Evolutionary conservation across 1,284 basidiomycete species (phyloP), one percentile per base, ranked within the genome.

Genomic region (Moniliella sp.): DNA sequence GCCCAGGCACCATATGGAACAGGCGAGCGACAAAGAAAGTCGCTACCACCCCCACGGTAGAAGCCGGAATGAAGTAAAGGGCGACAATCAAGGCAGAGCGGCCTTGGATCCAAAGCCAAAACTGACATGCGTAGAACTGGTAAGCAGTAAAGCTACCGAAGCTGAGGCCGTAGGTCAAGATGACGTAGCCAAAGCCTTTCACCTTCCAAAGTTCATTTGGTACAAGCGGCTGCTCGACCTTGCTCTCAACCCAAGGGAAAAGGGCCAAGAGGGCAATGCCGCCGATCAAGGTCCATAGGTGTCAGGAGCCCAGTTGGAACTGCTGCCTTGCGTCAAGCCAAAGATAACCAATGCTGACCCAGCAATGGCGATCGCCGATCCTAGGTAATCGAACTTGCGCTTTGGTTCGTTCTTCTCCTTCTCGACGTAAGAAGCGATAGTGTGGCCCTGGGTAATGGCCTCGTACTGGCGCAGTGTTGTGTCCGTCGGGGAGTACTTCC

Each of bases 121-220:
- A 44, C 15, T 33, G 31, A 17, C 42, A 10, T 13, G 31, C 33
- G 31, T 43, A 44, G 25, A 44, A 44, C 31, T 44, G 42, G 32
- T 35, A 44, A 5, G 33, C 31, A 10, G 26, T 29, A 32, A 27
- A 44, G 5, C 16, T 16, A 12, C 42, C 42, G 25, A 45, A 45
- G 8, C 40, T 32, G 19, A 44, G 19, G 18, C 32, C 36, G 31
- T 43, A 37, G 27, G 25, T 15, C 5, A 33, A 4, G 21, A 27
- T 28, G 13, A 44, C 21, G 11, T 28, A 12, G 10, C 23, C 15
- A 17, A 44, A 40, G 18, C 42, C 30, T 16, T 31, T 28, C 15
- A 33, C 27, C 9, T 21, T 28, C 43, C 36, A 44, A 13, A 40
- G 38, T 3, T 15, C 13, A 14, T 21, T 25, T 15, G 40, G 40